Evolutionary conservation across 2,329 filamentous ascomycete genomes (phyloP).

Genomic region (Trichoderma guizhouense): DNA sequence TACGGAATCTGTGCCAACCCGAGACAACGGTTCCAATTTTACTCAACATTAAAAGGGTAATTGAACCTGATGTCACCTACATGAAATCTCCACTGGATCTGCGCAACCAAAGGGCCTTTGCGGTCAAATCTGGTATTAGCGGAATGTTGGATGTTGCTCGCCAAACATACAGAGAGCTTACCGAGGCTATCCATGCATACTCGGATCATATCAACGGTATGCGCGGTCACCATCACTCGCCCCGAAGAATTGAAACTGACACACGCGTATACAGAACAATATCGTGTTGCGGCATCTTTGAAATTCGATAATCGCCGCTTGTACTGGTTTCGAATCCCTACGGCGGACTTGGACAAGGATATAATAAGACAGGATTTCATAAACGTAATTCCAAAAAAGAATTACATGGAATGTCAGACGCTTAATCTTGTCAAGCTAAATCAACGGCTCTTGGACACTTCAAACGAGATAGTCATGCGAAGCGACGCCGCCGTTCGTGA

Average conservation of each 20-base stretch:
- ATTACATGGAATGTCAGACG: constrained; percentile 83
- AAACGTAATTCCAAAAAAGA: constrained; percentile 70
- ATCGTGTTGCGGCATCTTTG: constrained; percentile 59
- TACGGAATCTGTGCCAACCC: constrained; percentile 67
- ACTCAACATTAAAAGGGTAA: constrained; percentile 61
- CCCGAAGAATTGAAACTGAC: background rate
- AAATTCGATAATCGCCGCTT: constrained; percentile 75
- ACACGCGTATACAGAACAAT: background rate
- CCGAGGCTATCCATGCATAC: constrained; percentile 70
- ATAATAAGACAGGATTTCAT: constrained; percentile 63
- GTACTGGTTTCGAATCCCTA: constrained; percentile 71
- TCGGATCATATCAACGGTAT: constrained; percentile 64
- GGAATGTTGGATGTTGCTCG: constrained; percentile 84
- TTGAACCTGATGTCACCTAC: constrained; percentile 80
- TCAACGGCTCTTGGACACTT: constrained; percentile 71
- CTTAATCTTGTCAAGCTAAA: constrained; percentile 79
- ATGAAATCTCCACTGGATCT: constrained; percentile 78
- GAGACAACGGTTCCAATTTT: constrained; percentile 59
- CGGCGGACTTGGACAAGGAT: constrained; percentile 59
- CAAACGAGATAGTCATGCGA: constrained; percentile 78
- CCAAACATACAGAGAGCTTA: constrained; percentile 85
- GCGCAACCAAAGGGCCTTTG: constrained; percentile 85
- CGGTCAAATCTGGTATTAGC: constrained; percentile 80
- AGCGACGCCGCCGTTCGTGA: constrained; percentile 74
- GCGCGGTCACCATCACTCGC: constrained; percentile 17